Evolutionary conservation across 768 basidiomycete species (phyloP).

Genomic region (Boletus reticulatus): DNA sequence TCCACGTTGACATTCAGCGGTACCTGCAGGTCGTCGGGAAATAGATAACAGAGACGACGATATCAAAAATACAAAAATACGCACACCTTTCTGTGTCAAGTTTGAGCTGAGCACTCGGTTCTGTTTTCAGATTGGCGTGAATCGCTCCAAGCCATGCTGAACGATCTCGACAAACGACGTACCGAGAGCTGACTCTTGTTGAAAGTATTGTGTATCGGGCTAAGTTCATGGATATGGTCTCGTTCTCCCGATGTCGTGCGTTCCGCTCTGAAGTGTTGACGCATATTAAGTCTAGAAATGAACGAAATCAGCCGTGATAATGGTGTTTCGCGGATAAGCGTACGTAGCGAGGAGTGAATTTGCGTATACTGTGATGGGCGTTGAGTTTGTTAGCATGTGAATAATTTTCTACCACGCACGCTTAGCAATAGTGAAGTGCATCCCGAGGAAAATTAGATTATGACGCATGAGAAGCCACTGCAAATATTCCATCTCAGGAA

Average conservation of each 20-base stretch:
- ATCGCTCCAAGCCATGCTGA: background rate
- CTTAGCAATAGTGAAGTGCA: conserved; percentile 35
- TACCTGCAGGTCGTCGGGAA: background rate
- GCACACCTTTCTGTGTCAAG: conserved; percentile 21
- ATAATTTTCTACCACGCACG: conserved; percentile 13
- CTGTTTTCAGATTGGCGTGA: conserved; percentile 3
- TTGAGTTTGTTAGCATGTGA: background rate
- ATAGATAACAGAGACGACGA: background rate
- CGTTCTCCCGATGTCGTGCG: conserved; percentile 24
- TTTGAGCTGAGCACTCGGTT: conserved; percentile 23
- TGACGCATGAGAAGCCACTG: conserved; percentile 35
- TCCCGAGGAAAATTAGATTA: conserved; percentile 34
- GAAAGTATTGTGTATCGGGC: conserved; percentile 9
- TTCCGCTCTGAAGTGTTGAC: conserved; percentile 29
- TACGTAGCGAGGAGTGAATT: conserved; percentile 36
- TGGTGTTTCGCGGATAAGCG: background rate
- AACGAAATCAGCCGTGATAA: background rate
- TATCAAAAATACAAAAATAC: conserved; percentile 2
- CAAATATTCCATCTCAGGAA: background rate
- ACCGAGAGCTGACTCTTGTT: conserved; percentile 23
- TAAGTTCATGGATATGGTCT: conserved; percentile 12
- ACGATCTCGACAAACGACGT: background rate
- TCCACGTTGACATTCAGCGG: conserved; percentile 34
- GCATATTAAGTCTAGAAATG: conserved; percentile 26
- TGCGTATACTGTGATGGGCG: conserved; percentile 24